Percentiles rank a stretch among this genome's conserved stretches.
These are phyloP conservation scores for Trichosporon faecale DNA, from an alignment of 1,284 basidiomycete species.

Conservation along the genomic window DNA sequence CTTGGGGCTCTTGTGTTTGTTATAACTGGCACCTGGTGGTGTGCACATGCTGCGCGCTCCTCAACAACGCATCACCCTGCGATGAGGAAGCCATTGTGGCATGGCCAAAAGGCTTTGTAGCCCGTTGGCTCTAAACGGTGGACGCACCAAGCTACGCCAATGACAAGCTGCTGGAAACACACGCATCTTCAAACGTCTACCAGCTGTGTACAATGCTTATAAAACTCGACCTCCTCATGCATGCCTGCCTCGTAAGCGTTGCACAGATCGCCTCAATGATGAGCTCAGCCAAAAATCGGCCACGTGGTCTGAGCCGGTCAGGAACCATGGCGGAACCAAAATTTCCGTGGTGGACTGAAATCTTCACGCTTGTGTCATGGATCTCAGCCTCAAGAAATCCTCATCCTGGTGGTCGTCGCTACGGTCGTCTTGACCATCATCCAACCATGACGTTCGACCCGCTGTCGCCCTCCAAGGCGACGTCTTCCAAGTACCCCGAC, in stretches of 20 bases:
- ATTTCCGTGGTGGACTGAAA: constrained; percentile 14
- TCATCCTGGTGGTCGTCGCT: constrained; percentile 7
- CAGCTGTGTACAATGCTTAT: not conserved
- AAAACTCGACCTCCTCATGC: not conserved
- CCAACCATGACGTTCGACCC: constrained; percentile 41
- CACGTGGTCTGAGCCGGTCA: not conserved
- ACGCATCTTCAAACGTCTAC: not conserved
- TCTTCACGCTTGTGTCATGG: constrained; percentile 15
- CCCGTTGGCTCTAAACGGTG: no score
- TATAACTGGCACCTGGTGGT: not conserved
- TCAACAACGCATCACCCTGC: not conserved
- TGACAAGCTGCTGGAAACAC: no score
- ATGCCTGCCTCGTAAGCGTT: not conserved
- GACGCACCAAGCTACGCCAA: no score
- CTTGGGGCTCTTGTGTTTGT: no score
- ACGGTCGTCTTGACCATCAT: constrained; percentile 6
- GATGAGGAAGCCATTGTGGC: not conserved
- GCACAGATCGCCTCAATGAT: not conserved
- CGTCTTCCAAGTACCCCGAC: constrained; percentile 32
- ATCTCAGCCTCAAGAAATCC: not conserved
- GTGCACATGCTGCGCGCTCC: not conserved
- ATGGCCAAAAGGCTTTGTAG: no score
- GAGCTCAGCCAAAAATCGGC: not conserved
- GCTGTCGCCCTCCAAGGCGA: constrained; percentile 41
- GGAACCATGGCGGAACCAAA: constrained; percentile 14